Conservation (phyloP, 108 stramenopile species). For the Cyclotella cryptica region DNA sequence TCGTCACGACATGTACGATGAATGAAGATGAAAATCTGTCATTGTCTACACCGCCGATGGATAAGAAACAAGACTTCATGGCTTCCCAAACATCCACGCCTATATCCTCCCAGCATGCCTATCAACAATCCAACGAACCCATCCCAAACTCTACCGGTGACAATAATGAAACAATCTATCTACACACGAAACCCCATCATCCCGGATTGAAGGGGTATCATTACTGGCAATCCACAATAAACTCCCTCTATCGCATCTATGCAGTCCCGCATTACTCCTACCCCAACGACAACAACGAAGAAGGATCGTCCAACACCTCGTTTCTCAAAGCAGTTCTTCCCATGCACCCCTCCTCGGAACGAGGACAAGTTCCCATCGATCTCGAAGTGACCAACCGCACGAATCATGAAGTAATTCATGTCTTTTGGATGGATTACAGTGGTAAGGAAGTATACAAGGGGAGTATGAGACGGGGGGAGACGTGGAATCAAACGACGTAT, state of each 20-base stretch:
- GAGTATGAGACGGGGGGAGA: slow-evolving; percentile 46
- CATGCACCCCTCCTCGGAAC: slow-evolving; percentile 58
- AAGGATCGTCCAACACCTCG: neutral
- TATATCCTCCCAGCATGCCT: no score
- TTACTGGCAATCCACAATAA: slow-evolving; percentile 67
- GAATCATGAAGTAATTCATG: slow-evolving; percentile 41
- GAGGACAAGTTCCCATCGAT: slow-evolving; percentile 60
- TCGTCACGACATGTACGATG: neutral
- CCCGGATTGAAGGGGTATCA: slow-evolving; percentile 68
- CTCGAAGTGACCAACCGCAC: slow-evolving; percentile 69
- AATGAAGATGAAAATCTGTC: neutral
- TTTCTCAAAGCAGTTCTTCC: slow-evolving; percentile 68
- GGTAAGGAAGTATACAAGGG: slow-evolving; percentile 71
- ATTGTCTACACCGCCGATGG: neutral
- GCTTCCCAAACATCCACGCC: no score
- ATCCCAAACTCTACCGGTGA: neutral
- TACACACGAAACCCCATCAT: slow-evolving; percentile 40
- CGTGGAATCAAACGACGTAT: slow-evolving; percentile 59
- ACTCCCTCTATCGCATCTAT: slow-evolving; percentile 76
- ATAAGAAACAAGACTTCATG: neutral
- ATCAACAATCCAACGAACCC: neutral
- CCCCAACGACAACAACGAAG: slow-evolving; percentile 32
- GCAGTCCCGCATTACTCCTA: slow-evolving; percentile 28
- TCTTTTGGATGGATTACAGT: slow-evolving; percentile 80
- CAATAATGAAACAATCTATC: neutral